A percentile compares a stretch with the other conserved stretches of the same genome.
Evolutionary conservation across 2,329 filamentous ascomycete genomes (phyloP).

Genomic region (Ramularia collo-cygni): DNA sequence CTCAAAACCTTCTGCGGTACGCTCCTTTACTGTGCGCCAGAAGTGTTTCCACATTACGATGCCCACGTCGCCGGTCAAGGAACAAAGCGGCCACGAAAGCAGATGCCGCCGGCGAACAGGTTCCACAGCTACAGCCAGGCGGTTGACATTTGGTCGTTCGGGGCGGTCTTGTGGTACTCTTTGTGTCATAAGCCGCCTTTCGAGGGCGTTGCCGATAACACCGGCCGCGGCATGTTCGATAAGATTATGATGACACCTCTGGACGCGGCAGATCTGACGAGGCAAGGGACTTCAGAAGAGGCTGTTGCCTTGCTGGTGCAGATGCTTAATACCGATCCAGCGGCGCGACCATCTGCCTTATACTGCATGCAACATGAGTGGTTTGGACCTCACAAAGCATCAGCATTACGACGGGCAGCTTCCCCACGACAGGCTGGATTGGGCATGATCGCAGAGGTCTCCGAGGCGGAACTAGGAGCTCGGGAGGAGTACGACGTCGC

Average conservation of each 20-base stretch:
- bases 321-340: slow-evolving; percentile 79
- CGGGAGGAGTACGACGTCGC: slow-evolving; percentile 50
- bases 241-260: slow-evolving; percentile 76
- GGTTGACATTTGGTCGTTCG: slow-evolving; percentile 94
- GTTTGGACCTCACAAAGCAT: slow-evolving; percentile 42
- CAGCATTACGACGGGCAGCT: background rate
- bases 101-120: slow-evolving; percentile 35
- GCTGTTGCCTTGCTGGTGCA: slow-evolving; percentile 67
- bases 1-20: slow-evolving; percentile 96
- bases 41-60: slow-evolving; percentile 81
- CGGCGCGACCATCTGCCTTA: slow-evolving; percentile 64
- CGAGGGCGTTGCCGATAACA: slow-evolving; percentile 66
- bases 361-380: slow-evolving; percentile 68
- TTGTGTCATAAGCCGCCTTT: slow-evolving; percentile 77
- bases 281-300: slow-evolving; percentile 52
- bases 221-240: slow-evolving; percentile 71
- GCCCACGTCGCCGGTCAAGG: slow-evolving; percentile 55
- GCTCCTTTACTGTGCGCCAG: slow-evolving; percentile 88
- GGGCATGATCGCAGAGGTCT: slow-evolving; percentile 49
- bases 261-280: slow-evolving; percentile 57
- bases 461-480: slow-evolving; percentile 53
- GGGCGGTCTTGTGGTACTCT: slow-evolving; percentile 81
- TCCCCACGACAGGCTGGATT: slow-evolving; percentile 21
- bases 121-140: slow-evolving; percentile 74
- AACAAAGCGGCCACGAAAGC: slow-evolving; percentile 51